Evolutionary conservation across 1,284 basidiomycete species (phyloP).

Genomic region (Melampsora americana): DNA sequence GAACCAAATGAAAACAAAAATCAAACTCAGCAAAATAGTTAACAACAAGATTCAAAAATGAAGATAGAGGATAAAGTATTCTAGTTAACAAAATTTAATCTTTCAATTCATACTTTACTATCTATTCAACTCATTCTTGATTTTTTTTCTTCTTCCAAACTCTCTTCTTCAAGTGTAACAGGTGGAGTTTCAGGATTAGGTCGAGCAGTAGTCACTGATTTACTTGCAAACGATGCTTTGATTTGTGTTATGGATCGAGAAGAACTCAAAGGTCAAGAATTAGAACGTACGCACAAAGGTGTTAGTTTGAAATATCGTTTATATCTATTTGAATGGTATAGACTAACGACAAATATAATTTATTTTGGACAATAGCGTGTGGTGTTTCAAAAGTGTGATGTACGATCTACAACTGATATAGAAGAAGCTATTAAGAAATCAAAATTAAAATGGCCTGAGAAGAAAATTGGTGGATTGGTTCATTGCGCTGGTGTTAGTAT

Average conservation of each 20-base stretch:
- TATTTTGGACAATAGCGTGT: constrained; percentile 48
- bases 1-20: too few species aligned
- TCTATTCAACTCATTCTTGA: background rate
- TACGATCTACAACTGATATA: constrained; percentile 12
- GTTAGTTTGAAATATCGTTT: background rate
- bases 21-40: too few species aligned
- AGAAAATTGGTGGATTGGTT: constrained; percentile 52
- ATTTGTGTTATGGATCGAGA: constrained; percentile 51
- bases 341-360: constrained; percentile 46
- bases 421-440: background rate
- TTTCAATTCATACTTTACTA: background rate
- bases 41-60: background rate
- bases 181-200: constrained; percentile 53
- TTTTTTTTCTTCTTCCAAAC: constrained; percentile 24
- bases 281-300: constrained; percentile 8
- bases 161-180: constrained; percentile 44
- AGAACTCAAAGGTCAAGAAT: constrained; percentile 39
- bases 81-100: background rate
- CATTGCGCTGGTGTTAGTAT: constrained; percentile 54
- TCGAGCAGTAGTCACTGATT: constrained; percentile 48
- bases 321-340: background rate
- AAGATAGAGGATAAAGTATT: background rate
- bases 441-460: constrained; percentile 45
- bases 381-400: constrained; percentile 45
- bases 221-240: constrained; percentile 49